Percentiles rank a stretch among this genome's conserved stretches.
Evolutionary conservation across 2,329 filamentous ascomycete genomes (phyloP).

Genomic region (Aspergillus pseudoviridinutans): DNA sequence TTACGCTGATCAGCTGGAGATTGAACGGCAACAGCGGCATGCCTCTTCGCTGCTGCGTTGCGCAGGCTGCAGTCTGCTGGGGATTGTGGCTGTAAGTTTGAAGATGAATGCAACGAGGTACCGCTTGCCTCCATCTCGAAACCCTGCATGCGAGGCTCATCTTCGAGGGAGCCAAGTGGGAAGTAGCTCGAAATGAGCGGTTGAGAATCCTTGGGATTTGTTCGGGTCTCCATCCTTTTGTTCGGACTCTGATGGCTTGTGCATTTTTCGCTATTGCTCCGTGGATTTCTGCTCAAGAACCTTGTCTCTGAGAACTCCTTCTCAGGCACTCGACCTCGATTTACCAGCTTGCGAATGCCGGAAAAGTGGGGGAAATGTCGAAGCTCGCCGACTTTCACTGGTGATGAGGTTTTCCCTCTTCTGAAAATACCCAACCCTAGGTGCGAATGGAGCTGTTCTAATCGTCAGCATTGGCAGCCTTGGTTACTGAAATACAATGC

Average conservation of each 20-base stretch:
- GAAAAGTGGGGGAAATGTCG: not conserved
- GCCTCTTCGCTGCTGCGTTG: not conserved
- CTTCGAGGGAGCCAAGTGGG: not conserved
- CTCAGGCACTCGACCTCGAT: slow-evolving; percentile 9
- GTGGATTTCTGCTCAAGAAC: slow-evolving; percentile 13
- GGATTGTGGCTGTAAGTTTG: not conserved
- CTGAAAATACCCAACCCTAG: slow-evolving; percentile 31
- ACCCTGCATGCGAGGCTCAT: not conserved
- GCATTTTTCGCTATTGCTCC: not conserved
- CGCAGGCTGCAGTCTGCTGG: not conserved
- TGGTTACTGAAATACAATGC: slow-evolving; percentile 6
- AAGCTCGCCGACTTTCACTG: slow-evolving; percentile 18
- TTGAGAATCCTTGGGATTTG: not conserved
- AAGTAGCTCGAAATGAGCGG: not conserved
- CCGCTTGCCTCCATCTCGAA: not conserved
- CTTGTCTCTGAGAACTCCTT: slow-evolving; percentile 21
- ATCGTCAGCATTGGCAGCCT: slow-evolving; percentile 1
- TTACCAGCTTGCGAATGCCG: not conserved
- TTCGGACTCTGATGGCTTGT: not conserved
- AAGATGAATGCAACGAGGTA: not conserved
- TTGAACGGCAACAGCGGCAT: not conserved
- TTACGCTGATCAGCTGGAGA: not conserved
- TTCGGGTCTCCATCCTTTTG: not conserved
- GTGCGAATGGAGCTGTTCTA: slow-evolving; percentile 20
- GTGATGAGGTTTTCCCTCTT: slow-evolving; percentile 33